Evolutionary conservation across 2,329 filamentous ascomycete genomes (phyloP).

Genomic region (Cordyceps cateniannulata): DNA sequence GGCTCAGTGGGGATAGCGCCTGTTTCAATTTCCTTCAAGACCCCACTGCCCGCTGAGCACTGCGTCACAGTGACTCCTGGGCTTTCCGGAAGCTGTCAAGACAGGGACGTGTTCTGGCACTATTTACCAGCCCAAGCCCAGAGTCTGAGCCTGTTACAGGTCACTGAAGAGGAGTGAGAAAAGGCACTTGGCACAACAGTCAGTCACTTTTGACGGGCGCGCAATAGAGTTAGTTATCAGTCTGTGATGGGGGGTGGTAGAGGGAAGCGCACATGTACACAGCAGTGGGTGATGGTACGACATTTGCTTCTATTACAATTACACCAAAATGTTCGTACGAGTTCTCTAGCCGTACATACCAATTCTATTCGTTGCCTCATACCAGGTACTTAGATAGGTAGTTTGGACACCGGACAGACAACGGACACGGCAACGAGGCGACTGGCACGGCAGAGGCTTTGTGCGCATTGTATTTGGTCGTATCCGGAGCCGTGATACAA

Average conservation of each 20-base stretch:
- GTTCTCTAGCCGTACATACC: no score
- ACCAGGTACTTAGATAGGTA: neutral
- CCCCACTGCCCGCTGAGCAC: neutral
- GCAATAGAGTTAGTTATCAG: no score
- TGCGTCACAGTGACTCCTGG: conserved; percentile 5
- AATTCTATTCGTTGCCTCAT: no score
- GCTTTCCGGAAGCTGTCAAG: neutral
- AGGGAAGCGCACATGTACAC: neutral
- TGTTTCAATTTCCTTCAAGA: conserved; percentile 14
- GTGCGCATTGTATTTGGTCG: neutral
- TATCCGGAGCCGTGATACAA: neutral
- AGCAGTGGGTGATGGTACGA: neutral
- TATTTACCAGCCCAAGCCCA: neutral
- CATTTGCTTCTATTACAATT: neutral
- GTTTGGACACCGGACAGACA: neutral
- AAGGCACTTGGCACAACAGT: neutral
- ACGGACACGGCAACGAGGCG: neutral
- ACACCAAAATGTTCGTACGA: neutral
- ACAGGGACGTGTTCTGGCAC: neutral
- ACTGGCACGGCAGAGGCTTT: conserved; percentile 2
- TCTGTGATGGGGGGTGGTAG: no score
- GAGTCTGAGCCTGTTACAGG: neutral
- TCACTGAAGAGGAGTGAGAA: neutral
- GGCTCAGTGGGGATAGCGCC: conserved; percentile 17
- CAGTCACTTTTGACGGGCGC: no score